Evolutionary conservation across 192 early-diverging fungal species (phyloP), one percentile per base, ranked within the genome.

Genomic region (Entomortierella beljakovae): DNA sequence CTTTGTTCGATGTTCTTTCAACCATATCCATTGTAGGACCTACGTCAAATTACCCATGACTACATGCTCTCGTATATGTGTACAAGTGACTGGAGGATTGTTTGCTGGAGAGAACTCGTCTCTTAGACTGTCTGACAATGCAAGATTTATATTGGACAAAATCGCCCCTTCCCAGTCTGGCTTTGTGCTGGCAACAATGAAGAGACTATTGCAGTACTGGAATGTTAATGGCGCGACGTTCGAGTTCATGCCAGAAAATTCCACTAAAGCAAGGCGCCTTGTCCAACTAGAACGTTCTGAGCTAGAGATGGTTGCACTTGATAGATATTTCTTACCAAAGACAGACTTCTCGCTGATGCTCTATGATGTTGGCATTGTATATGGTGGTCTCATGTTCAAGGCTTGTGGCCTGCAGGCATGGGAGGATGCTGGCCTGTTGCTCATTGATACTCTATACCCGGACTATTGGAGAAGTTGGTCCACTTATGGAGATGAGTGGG

Each of bases 281-380:
- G 29, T 28, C 29, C 59, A 46, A 0, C 38, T 46, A 46, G 59
- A 61, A 13, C 59, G 59, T 42, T 61, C 59, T 61, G 59, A 61
- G 26, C 38, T 61, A 46, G 59, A 61, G 59, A 26, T 61, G 59
- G 20, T 25, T 40, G 59, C 59, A 28, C 37, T 61, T 42, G n/a
- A 23, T 26, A 18, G 59, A 28, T 42, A 46, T 42, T 7, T 42
- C 42, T 42, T 61, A 42, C 59, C 16, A 42, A 0, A 6, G 42
- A 8, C 59, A 61, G 59, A 61, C 59, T 61, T 8, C 23, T 61
- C 59, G 34, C 40, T 61, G 40, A 61, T 61, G 59, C 59, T 61
- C 26, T 61, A 61, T 46, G 59, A 61, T 26, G 59, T 61, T 46
- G 42, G 59, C 9, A 20, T 61, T 61, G 59, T 61, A 1, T 61